These are phyloP conservation scores for Phialocephala sp. DNA, from an alignment of 2,329 filamentous ascomycete genomes.

Conservation along the genomic window DNA sequence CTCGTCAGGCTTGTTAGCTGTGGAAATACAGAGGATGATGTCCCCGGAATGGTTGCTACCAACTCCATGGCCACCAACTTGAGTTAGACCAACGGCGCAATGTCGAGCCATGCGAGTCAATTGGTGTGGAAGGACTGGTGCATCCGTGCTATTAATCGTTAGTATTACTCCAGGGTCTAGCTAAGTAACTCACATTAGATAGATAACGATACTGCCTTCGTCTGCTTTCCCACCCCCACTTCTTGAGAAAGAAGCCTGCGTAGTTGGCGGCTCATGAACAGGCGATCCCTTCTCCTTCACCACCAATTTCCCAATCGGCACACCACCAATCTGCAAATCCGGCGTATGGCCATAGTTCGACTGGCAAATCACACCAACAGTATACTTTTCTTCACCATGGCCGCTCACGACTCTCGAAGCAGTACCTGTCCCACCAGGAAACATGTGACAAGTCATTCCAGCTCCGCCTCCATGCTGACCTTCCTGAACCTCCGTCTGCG, in stretches of 20 bases:
- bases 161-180: not conserved
- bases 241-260: slow-evolving; percentile 23
- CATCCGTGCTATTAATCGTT: slow-evolving; percentile 52
- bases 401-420: slow-evolving; percentile 62
- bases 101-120: slow-evolving; percentile 63
- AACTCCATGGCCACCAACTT: slow-evolving; percentile 62
- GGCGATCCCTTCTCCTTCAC: slow-evolving; percentile 49
- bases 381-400: slow-evolving; percentile 53
- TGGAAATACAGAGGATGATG: slow-evolving; percentile 71
- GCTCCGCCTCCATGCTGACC: slow-evolving; percentile 71
- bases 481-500: slow-evolving; percentile 58
- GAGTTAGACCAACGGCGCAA: slow-evolving; percentile 64
- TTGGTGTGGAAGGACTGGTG: slow-evolving; percentile 62
- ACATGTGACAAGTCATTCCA: slow-evolving; percentile 69
- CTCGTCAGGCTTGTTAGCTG: slow-evolving; percentile 51
- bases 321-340: slow-evolving; percentile 63
- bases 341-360: slow-evolving; percentile 66
- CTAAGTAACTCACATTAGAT: slow-evolving; percentile 50
- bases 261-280: slow-evolving; percentile 39
- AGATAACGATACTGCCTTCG: slow-evolving; percentile 66
- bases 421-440: slow-evolving; percentile 71
- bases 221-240: slow-evolving; percentile 53
- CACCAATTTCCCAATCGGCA: slow-evolving; percentile 65
- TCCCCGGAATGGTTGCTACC: slow-evolving; percentile 65
- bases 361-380: slow-evolving; percentile 66